These are phyloP conservation scores for Ormosia semicastrata DNA, from an alignment of 306 rosid species.

Conservation along the genomic window DNA sequence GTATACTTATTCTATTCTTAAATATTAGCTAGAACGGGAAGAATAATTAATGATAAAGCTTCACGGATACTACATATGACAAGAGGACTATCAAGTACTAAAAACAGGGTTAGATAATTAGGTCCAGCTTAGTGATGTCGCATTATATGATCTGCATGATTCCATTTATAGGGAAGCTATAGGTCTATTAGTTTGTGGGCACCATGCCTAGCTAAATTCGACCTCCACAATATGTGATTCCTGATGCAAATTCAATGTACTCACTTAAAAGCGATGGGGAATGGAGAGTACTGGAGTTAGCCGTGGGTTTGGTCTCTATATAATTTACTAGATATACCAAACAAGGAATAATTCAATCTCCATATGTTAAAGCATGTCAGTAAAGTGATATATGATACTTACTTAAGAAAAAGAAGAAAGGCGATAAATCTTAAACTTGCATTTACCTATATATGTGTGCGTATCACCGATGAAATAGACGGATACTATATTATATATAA, in stretches of 20 bases:
- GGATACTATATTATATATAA: background rate
- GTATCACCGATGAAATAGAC: background rate
- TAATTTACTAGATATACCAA: background rate
- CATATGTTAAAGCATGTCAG: background rate
- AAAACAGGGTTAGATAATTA: slow-evolving; percentile 8
- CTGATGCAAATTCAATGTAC: slow-evolving; percentile 24
- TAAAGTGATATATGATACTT: background rate
- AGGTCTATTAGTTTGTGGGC: slow-evolving; percentile 25
- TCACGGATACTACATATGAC: background rate
- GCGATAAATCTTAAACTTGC: background rate
- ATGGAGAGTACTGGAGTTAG: background rate
- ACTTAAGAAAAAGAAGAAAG: background rate
- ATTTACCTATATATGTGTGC: background rate
- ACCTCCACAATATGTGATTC: slow-evolving; percentile 17
- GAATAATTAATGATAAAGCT: background rate
- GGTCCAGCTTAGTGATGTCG: background rate
- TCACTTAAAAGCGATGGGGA: background rate
- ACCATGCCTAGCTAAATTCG: slow-evolving; percentile 28
- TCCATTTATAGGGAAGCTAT: slow-evolving; percentile 11
- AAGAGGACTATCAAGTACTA: background rate
- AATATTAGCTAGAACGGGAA: background rate
- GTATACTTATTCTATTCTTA: background rate
- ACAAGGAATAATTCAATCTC: background rate
- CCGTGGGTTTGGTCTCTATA: slow-evolving; percentile 6
- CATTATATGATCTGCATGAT: background rate